A percentile compares a stretch with the other conserved stretches of the same genome.
Conservation (phyloP, 495 filamentous ascomycete genomes). For the Barbatosphaeria neglecta region DNA sequence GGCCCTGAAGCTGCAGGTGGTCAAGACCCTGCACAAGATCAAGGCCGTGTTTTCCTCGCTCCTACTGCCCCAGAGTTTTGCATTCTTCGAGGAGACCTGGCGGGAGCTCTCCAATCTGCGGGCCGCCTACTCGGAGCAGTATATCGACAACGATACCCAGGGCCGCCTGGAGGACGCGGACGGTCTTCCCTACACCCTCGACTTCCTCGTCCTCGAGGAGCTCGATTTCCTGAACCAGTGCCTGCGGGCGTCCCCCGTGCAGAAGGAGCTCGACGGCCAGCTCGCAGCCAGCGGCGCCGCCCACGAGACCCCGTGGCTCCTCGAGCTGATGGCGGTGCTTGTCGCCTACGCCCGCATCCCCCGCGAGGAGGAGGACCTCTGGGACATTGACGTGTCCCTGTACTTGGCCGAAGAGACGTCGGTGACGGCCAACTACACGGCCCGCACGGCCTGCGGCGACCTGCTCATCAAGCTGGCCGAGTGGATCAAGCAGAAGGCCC, state of each 20-base stretch:
- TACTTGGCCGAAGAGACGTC: conserved; percentile 92
- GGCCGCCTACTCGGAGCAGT: conserved; percentile 62
- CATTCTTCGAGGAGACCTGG: conserved; percentile 78
- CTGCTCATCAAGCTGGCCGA: conserved; percentile 86
- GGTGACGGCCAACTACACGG: conserved; percentile 92
- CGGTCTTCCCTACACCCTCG: conserved; percentile 85
- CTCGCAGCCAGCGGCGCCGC: conserved; percentile 44
- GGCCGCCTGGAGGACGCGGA: conserved; percentile 83
- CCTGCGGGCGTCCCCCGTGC: conserved; percentile 71
- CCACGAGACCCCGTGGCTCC: conserved; percentile 57
- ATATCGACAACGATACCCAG: conserved; percentile 74
- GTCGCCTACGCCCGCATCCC: conserved; percentile 84
- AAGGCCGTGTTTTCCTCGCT: conserved; percentile 69
- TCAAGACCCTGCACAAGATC: conserved; percentile 89
- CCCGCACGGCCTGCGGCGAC: conserved; percentile 82
- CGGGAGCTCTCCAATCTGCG: conserved; percentile 65
- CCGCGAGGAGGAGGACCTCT: conserved; percentile 82
- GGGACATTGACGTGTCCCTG: conserved; percentile 92
- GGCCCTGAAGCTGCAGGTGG: conserved; percentile 76
- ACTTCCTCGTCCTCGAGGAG: conserved; percentile 85
- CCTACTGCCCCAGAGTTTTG: conserved; percentile 65
- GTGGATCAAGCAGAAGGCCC: conserved; percentile 59
- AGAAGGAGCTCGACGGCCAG: conserved; percentile 68
- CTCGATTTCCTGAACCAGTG: conserved; percentile 86
- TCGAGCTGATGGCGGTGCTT: conserved; percentile 72